These are phyloP conservation scores for Thermoascus crustaceus DNA, from an alignment of 2,329 filamentous ascomycete genomes.

Conservation along the genomic window DNA sequence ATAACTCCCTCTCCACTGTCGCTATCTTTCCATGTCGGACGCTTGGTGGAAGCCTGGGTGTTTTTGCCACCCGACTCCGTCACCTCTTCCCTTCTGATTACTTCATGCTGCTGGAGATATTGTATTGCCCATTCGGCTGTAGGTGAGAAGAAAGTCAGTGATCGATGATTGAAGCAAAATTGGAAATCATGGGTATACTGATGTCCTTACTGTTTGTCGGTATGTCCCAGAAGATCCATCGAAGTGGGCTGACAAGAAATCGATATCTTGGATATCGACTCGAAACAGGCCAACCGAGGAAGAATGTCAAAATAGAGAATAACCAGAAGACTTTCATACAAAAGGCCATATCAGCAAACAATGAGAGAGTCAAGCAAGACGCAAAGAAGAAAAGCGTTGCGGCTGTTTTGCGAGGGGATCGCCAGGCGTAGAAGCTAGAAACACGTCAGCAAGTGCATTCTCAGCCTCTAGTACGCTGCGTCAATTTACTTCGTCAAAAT, in stretches of 20 bases:
- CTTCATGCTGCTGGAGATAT: conserved; percentile 8
- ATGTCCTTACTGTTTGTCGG: conserved; percentile 21
- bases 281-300: conserved; percentile 28
- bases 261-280: conserved; percentile 29
- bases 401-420: conserved; percentile 23
- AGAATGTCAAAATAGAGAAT: conserved; percentile 26
- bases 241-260: conserved; percentile 25
- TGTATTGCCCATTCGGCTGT: conserved; percentile 10
- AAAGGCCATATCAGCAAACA: conserved; percentile 24
- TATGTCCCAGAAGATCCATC: conserved; percentile 33
- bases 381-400: conserved; percentile 26
- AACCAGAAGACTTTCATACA: conserved; percentile 30
- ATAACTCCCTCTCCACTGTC: conserved; percentile 2
- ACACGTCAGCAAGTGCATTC: background rate
- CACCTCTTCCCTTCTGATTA: conserved; percentile 6
- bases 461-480: too few relatives aligned
- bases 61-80: background rate
- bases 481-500: conserved; percentile 21
- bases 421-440: conserved; percentile 32
- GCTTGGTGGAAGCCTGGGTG: conserved; percentile 1
- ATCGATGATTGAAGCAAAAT: background rate
- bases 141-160: background rate
- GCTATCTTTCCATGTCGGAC: background rate
- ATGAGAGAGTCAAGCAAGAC: conserved; percentile 21
- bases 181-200: background rate